phyloP scores from a whole-genome alignment of 805 yeast species.

The Spathaspora girioi region DNA sequence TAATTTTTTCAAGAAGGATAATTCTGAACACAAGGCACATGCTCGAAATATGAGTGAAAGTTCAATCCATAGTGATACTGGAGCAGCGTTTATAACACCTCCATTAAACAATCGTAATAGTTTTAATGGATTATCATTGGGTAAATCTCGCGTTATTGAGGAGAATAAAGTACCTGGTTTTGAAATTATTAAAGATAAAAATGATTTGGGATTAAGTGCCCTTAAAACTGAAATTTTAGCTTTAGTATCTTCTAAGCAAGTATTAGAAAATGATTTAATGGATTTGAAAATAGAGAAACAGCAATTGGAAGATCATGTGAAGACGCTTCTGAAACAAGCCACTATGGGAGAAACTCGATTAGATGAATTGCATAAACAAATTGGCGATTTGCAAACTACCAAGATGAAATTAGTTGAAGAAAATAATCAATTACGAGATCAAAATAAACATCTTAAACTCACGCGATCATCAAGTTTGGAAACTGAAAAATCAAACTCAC shows the following conservation, averaged over 20 bases:
- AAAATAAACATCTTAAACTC: not conserved
- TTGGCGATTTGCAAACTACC: conserved; percentile 14
- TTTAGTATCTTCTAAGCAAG: not conserved
- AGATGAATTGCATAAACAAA: not conserved
- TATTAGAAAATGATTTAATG: not conserved
- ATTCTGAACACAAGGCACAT: conserved; percentile 22
- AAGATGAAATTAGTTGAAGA: not conserved
- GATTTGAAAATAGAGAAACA: not conserved
- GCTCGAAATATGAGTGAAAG: conserved; percentile 40
- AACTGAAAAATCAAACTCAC: not conserved
- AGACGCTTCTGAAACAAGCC: not conserved
- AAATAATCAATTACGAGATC: not conserved
- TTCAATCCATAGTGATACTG: conserved; percentile 16
- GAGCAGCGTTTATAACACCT: conserved; percentile 37
- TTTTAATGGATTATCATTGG: not conserved
- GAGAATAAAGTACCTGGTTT: not conserved
- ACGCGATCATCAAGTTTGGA: not conserved
- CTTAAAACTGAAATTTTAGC: not conserved
- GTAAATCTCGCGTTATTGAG: not conserved
- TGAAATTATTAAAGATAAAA: not conserved
- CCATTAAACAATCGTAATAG: conserved; percentile 21
- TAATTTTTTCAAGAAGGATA: conserved; percentile 27
- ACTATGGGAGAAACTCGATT: not conserved
- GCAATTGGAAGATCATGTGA: not conserved
- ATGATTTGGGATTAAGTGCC: not conserved